phyloP scores from a whole-genome alignment of 768 basidiomycete species.

The Candolleomyces aberdarensis region DNA sequence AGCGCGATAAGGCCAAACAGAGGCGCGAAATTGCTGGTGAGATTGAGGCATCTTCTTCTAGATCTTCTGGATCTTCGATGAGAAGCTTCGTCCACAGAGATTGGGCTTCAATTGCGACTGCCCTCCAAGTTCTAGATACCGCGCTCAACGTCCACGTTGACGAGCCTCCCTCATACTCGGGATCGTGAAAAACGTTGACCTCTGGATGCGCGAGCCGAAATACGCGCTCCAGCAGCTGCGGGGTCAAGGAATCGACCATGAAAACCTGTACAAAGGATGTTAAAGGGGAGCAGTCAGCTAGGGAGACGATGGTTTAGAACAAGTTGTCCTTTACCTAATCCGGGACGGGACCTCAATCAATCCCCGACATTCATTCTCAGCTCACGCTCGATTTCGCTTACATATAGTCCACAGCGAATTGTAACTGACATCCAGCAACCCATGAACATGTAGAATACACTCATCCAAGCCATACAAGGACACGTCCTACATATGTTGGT shows the following conservation, averaged over 20 bases:
- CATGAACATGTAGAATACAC: too few relatives aligned
- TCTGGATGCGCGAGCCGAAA: neutral
- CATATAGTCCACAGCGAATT: too few relatives aligned
- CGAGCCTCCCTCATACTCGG: neutral
- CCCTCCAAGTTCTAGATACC: neutral
- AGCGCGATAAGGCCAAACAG: neutral
- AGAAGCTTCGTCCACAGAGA: neutral
- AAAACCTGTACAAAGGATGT: too few relatives aligned
- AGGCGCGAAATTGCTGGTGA: neutral
- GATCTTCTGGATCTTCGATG: neutral
- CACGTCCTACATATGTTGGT: too few relatives aligned
- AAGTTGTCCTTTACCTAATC: neutral
- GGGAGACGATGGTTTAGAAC: neutral
- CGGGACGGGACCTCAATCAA: too few relatives aligned
- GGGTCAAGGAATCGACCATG: neutral
- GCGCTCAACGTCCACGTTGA: neutral
- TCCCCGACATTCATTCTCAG: too few relatives aligned
- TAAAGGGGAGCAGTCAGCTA: neutral
- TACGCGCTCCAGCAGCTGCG: neutral
- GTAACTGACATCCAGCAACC: too few relatives aligned
- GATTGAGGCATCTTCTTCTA: neutral
- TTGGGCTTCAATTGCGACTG: neutral
- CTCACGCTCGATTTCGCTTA: too few relatives aligned
- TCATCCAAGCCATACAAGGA: too few relatives aligned
- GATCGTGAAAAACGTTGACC: neutral